Evolutionary conservation across 176 grass and related monocot genomes (phyloP).

Genomic region (Bolboschoenus planiculmis): DNA sequence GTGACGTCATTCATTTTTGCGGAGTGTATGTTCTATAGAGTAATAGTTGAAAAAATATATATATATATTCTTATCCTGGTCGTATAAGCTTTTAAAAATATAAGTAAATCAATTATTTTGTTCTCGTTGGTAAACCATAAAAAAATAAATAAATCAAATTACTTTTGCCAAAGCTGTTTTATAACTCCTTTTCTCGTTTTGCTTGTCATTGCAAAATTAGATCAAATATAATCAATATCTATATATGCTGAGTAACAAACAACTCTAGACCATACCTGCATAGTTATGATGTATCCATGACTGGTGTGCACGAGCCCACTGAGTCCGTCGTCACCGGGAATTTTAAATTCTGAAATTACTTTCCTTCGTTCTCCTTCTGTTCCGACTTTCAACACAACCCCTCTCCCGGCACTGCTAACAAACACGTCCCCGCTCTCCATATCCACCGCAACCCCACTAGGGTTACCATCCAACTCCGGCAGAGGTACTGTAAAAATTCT

Average conservation of each 20-base stretch:
- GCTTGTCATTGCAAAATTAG: background rate
- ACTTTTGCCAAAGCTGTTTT: no score
- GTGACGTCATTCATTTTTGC: no score
- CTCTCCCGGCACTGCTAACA: constrained; percentile 34
- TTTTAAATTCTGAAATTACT: background rate
- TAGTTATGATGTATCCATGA: constrained; percentile 55
- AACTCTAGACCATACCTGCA: background rate
- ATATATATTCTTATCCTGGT: no score
- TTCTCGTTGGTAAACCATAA: no score
- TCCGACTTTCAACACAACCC: constrained; percentile 33
- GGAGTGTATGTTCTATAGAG: no score
- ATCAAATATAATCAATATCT: background rate
- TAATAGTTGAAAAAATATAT: no score
- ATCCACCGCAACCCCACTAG: constrained; percentile 57
- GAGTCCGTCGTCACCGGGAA: background rate
- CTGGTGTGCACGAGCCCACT: constrained; percentile 37
- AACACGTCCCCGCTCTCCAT: constrained; percentile 38
- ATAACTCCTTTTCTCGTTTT: no score
- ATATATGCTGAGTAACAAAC: background rate
- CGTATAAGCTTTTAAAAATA: no score
- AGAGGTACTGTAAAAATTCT: constrained; percentile 37
- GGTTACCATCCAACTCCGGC: constrained; percentile 8
- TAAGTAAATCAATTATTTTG: no score
- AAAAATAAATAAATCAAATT: no score
- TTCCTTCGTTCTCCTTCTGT: background rate